phyloP scores from a whole-genome alignment of 2,329 filamentous ascomycete species.

The Dactylellina parvicollis region DNA sequence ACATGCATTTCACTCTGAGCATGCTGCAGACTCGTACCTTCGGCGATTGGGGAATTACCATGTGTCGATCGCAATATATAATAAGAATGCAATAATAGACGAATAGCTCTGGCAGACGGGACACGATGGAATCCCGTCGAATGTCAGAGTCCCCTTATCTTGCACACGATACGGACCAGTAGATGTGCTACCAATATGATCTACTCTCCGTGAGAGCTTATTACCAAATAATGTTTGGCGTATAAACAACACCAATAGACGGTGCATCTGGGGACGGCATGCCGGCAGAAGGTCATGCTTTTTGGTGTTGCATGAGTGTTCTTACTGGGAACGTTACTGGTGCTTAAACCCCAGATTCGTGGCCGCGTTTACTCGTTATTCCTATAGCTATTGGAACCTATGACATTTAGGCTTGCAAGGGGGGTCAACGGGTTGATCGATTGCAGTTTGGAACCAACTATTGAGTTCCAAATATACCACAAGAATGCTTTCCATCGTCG shows the following conservation, averaged over 20 bases:
- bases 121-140: slow-evolving; percentile 33
- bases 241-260: too few relatives aligned
- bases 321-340: not conserved
- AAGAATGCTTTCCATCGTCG: not conserved
- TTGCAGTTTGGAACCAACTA: not conserved
- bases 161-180: slow-evolving; percentile 17
- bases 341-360: too few relatives aligned
- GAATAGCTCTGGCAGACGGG: slow-evolving; percentile 18
- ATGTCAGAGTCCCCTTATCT: slow-evolving; percentile 22
- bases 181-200: slow-evolving; percentile 31
- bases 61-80: slow-evolving; percentile 53
- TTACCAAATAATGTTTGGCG: too few relatives aligned
- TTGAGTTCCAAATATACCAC: slow-evolving; percentile 25
- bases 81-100: slow-evolving; percentile 38
- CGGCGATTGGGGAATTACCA: slow-evolving; percentile 52
- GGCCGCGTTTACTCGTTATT: too few relatives aligned
- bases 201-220: too few relatives aligned
- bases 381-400: not conserved
- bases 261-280: not conserved
- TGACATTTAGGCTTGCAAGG: not conserved
- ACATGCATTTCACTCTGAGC: slow-evolving; percentile 41
- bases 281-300: not conserved
- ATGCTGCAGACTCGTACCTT: slow-evolving; percentile 32
- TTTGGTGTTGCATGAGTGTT: not conserved
- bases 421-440: not conserved